phyloP scores from a whole-genome alignment of 2,329 filamentous ascomycete genomes.

The Blastomyces silverae region DNA sequence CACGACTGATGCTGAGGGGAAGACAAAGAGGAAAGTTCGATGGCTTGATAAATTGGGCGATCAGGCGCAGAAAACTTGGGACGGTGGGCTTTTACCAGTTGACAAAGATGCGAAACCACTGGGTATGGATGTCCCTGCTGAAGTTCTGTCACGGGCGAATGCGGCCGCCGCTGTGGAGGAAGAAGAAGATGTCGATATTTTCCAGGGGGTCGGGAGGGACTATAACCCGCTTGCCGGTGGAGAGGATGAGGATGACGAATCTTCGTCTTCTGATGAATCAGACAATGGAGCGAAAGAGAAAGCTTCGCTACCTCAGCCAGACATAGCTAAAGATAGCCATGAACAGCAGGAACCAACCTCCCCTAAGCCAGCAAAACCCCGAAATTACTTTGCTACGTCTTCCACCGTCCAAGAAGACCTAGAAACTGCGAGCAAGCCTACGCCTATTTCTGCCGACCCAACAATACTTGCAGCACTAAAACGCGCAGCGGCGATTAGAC shows the following conservation, averaged over 20 bases:
- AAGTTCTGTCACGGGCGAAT: constrained; percentile 34
- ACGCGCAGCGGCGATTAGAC: constrained; percentile 63
- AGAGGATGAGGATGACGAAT: constrained; percentile 42
- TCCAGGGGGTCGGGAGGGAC: constrained; percentile 52
- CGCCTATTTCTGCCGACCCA: constrained; percentile 59
- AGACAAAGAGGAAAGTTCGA: constrained; percentile 55
- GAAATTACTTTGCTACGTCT: constrained; percentile 46
- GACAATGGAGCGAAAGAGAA: constrained; percentile 31
- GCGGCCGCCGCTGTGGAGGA: constrained; percentile 33
- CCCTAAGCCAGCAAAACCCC: constrained; percentile 25
- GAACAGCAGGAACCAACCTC: neutral
- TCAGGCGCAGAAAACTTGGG: constrained; percentile 23
- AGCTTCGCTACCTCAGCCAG: constrained; percentile 13
- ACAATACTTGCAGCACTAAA: constrained; percentile 77
- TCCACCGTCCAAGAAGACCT: constrained; percentile 34
- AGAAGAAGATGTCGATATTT: constrained; percentile 57
- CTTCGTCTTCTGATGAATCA: constrained; percentile 37
- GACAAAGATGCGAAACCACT: constrained; percentile 45
- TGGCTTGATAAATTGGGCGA: constrained; percentile 43
- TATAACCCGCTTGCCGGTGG: constrained; percentile 55
- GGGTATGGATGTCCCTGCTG: constrained; percentile 46
- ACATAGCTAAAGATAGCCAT: constrained; percentile 14
- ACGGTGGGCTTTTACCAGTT: constrained; percentile 36
- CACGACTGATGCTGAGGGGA: constrained; percentile 53
- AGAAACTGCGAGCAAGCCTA: constrained; percentile 31